Evolutionary conservation across 2,329 filamentous ascomycete species (phyloP), one percentile per base, ranked within the genome.

Genomic region (Zasmidium angulare): DNA sequence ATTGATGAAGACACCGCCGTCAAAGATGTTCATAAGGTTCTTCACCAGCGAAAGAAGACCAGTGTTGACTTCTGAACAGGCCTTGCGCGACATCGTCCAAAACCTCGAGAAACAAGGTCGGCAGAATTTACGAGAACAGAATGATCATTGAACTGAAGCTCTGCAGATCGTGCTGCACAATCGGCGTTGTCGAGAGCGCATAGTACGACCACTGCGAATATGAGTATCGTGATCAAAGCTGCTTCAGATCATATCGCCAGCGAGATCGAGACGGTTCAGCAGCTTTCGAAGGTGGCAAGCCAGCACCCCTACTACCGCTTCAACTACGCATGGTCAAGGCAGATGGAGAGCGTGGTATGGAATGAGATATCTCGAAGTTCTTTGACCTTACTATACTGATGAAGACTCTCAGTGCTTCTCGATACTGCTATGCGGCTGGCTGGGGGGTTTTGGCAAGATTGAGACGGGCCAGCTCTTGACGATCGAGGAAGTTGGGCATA

Each of bases 241-340:
- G 87, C 91, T 1, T 84, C 91, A 61, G 77, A 79, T 61, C 84
- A 85, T 58, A 89, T 98, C 72, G 79, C 84, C 63, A 84, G 89
- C 36, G 86, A 96, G 74, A 83, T 90, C 57, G 80, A 85, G 50
- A 89, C 88, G 48, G 83, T 97, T 49, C 78, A 80, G 58, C 86
- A 88, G 66, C 84, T 99, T 48, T 84, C 86, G 62, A 77, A 82
- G 56, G 84, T 90, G 56, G 91, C 93, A 1, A 93, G 91, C 23
- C 84, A 90, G 73, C 89, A 96, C 70, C 93, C 95, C 0, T 99
- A 98, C 81, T 99, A 98, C 86, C 97, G 96, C 84, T 97, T 96
- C 80, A 97, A 97, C 76, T 80, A 82, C 58, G 86, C 91, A 74
- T 99, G 95, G 95, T 84, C 86, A 24, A 86, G 91, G 59, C 86